Percentiles rank a stretch among this genome's conserved stretches.
These are phyloP conservation scores for Yueomyces sp. DNA, from an alignment of 805 yeast species.

Conservation along the genomic window DNA sequence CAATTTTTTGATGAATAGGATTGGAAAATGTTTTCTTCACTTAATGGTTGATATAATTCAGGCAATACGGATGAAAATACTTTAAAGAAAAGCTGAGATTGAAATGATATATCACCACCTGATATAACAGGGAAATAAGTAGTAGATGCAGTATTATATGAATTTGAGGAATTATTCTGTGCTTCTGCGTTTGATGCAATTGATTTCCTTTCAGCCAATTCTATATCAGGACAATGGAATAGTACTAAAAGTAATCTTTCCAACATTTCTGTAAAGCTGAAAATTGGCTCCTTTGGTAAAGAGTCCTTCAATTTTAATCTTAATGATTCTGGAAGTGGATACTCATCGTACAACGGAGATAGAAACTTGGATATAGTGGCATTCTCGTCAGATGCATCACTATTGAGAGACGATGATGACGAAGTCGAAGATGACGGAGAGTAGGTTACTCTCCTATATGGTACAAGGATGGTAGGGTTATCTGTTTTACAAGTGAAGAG, in stretches of 20 bases:
- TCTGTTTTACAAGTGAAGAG: constrained; percentile 18
- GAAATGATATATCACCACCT: constrained; percentile 23
- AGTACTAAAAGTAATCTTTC: constrained; percentile 67
- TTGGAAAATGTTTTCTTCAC: constrained; percentile 66
- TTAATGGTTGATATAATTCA: constrained; percentile 60
- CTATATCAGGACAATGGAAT: constrained; percentile 53
- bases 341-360: constrained; percentile 16
- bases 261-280: constrained; percentile 54
- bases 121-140: constrained; percentile 22
- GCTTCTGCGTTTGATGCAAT: not conserved
- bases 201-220: constrained; percentile 10
- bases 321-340: constrained; percentile 16
- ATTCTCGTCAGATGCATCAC: not conserved
- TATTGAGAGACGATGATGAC: not conserved
- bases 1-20: constrained; percentile 49
- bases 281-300: constrained; percentile 10
- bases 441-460: constrained; percentile 4
- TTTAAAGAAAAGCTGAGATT: constrained; percentile 33
- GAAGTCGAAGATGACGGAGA: not conserved
- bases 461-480: not conserved
- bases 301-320: constrained; percentile 8
- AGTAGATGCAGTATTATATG: constrained; percentile 3
- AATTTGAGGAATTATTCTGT: not conserved
- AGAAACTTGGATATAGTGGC: constrained; percentile 1
- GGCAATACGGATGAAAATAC: constrained; percentile 58